Evolutionary conservation across 345 rosid species (phyloP), one percentile per base, ranked within the genome.

Genomic region (Euclidium syriacum): DNA sequence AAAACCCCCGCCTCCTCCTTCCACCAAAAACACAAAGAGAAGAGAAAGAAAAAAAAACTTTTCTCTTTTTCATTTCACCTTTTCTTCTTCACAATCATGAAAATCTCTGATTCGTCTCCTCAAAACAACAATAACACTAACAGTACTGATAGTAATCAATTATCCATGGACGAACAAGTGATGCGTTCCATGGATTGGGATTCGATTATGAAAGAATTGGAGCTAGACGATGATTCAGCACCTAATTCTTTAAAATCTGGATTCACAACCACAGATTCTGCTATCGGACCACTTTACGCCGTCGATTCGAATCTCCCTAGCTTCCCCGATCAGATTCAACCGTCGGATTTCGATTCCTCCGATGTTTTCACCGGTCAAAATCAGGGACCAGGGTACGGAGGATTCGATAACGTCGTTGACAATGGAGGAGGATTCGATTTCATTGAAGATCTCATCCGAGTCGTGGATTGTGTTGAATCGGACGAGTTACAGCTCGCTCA

Each of bases 141-240:
- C 47, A 56, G 34, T 32, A 52, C 62, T 19, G 63, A 60, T 57
- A n/a, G 38, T 48, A 71, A 71, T 16, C 75, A 57, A 4, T 58
- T 59, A 19, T 58, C 75, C 0, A 50, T 71, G 60, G 75, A 71
- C 27, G 95, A 89, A 29, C 84, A 83, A 47, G 80, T 78, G 11
- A 73, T 85, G 36, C 95, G 85, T 36, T 72, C 76, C 53, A 76
- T 89, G 80, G 97, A 90, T 48, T 94, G 95, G 97, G 99, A 94
- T 41, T 81, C 92, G 5, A 78, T 87, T 66, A 85, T 94, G 92
- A 78, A 72, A 39, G 99, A 94, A 20, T 53, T 90, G 32, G 96
- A 87, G 35, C 85, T 85, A 1, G 76, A 72, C 17, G 76, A 72
- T 10, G 91, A 91, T 33, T 82, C 85, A n/a, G 64, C 82, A 16